phyloP scores from a whole-genome alignment of 2,329 filamentous ascomycete species.

The Neurospora crassa region DNA sequence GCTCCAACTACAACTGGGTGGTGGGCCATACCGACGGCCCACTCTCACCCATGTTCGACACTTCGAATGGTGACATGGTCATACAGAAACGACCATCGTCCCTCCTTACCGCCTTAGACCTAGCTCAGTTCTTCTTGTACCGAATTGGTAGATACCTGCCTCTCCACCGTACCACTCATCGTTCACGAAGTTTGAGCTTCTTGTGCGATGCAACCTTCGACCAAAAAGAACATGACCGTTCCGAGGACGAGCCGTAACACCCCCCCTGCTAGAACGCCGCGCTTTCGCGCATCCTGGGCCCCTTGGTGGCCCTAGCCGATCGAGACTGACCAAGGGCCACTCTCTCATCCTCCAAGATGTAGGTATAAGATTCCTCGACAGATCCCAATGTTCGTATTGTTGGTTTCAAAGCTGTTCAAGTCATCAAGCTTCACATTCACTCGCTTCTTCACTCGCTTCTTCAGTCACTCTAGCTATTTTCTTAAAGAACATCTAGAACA shows the following conservation, averaged over 20 bases:
- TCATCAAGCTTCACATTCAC: neutral
- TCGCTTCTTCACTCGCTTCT: neutral
- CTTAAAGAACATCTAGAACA: neutral
- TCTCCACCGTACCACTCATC: neutral
- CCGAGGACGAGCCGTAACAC: neutral
- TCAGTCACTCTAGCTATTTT: neutral
- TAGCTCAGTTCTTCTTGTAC: neutral
- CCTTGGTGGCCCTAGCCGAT: neutral
- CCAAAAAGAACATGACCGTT: neutral
- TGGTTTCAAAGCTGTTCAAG: neutral
- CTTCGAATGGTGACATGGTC: neutral
- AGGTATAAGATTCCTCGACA: neutral
- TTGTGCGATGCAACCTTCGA: neutral
- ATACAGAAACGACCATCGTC: neutral
- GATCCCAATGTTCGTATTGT: neutral
- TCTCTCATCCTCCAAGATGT: neutral
- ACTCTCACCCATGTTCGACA: neutral
- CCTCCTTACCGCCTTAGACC: neutral
- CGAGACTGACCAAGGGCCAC: neutral
- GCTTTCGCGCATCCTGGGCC: neutral
- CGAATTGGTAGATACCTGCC: neutral
- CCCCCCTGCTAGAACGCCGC: neutral
- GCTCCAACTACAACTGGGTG: neutral
- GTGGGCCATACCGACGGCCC: neutral
- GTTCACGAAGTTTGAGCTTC: neutral